Percentiles rank a stretch among this genome's conserved stretches.
phyloP scores from a whole-genome alignment of 2,329 filamentous ascomycete genomes.

The Niveomyces coronatus region DNA sequence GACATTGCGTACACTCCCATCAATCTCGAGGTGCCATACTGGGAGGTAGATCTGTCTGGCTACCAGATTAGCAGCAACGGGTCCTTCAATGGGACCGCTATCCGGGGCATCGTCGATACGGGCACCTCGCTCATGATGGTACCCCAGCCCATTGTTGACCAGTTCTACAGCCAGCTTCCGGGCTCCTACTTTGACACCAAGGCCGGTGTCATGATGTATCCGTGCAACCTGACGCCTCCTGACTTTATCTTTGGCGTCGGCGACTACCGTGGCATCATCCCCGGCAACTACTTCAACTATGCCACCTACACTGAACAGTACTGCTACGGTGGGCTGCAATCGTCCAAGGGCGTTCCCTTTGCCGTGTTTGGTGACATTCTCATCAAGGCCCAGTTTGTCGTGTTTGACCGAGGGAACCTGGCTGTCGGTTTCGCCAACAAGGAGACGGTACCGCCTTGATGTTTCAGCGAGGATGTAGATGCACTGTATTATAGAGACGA shows the following conservation, averaged over 20 bases:
- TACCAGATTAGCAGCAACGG: conserved; percentile 38
- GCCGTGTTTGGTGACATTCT: conserved; percentile 31
- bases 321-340: conserved; percentile 30
- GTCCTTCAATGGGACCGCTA: conserved; percentile 19
- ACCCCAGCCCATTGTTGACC: conserved; percentile 38
- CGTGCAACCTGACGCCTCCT: conserved; percentile 42
- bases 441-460: conserved; percentile 13
- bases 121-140: conserved; percentile 58
- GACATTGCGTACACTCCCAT: conserved; percentile 44
- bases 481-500: too few relatives aligned
- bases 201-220: conserved; percentile 47
- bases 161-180: conserved; percentile 49
- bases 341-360: conserved; percentile 25
- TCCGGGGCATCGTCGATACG: conserved; percentile 55
- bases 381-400: conserved; percentile 34
- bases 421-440: conserved; percentile 31
- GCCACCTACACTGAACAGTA: conserved; percentile 15
- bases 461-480: too few relatives aligned
- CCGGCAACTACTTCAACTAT: conserved; percentile 29
- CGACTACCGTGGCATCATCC: conserved; percentile 23
- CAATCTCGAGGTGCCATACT: conserved; percentile 45
- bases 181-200: conserved; percentile 35
- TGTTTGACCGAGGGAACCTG: conserved; percentile 25
- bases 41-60: conserved; percentile 47
- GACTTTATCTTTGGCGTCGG: conserved; percentile 27